Percentiles rank a stretch among this genome's conserved stretches.
These are phyloP conservation scores for Rubus idaeus DNA, from an alignment of 306 rosid genomes.

Conservation along the genomic window DNA sequence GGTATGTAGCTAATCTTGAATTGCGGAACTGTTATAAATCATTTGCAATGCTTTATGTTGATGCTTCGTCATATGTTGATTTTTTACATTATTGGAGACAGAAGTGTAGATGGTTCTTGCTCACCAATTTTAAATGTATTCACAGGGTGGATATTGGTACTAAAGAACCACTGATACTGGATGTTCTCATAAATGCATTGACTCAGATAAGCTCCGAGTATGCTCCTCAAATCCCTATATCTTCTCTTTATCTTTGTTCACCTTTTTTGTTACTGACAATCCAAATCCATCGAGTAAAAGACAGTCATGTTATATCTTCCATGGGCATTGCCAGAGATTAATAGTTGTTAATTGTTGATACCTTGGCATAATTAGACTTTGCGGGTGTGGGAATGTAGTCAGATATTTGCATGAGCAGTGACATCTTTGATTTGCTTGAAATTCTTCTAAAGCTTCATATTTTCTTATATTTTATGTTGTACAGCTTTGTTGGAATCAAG, in stretches of 20 bases:
- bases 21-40: slow-evolving; percentile 3
- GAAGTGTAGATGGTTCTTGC: neutral
- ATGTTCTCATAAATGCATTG: slow-evolving; percentile 80
- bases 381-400: neutral
- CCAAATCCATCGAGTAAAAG: neutral
- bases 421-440: neutral
- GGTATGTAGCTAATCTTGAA: slow-evolving; percentile 40
- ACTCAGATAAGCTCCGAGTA: slow-evolving; percentile 95
- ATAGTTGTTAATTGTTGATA: neutral
- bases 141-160: slow-evolving; percentile 91
- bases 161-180: slow-evolving; percentile 72
- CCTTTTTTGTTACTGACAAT: neutral
- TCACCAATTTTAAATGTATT: slow-evolving; percentile 9
- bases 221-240: slow-evolving; percentile 27
- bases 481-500: slow-evolving; percentile 81
- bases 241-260: neutral
- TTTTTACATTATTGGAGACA: slow-evolving; percentile 3
- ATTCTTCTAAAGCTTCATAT: neutral
- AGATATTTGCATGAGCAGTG: neutral
- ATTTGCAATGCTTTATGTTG: neutral
- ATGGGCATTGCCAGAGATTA: neutral
- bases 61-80: slow-evolving; percentile 16
- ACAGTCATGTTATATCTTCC: neutral
- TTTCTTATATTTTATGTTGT: neutral
- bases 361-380: neutral